Conservation (phyloP, 2,329 filamentous ascomycete genomes). For the Aureobasidium lini region DNA sequence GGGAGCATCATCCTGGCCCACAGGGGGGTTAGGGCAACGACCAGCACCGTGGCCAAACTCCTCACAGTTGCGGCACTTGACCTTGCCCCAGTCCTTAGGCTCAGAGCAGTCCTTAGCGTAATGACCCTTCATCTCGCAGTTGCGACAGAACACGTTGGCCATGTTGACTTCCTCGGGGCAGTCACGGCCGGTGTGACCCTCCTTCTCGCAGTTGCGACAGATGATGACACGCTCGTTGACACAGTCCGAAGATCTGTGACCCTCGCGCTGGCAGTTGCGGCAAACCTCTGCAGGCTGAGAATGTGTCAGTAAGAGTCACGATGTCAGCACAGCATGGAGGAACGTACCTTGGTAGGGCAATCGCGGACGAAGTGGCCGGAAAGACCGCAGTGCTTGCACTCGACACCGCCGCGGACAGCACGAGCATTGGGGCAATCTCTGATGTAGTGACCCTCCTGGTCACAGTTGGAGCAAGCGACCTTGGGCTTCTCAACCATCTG, state of each 20-base stretch:
- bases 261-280: constrained; percentile 29
- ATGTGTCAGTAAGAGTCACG: not conserved
- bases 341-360: constrained; percentile 22
- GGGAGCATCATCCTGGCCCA: constrained; percentile 17
- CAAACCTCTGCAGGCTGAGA: constrained; percentile 21
- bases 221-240: constrained; percentile 26
- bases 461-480: constrained; percentile 46
- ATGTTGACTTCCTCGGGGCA: constrained; percentile 48
- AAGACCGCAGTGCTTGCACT: constrained; percentile 27
- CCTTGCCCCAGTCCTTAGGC: constrained; percentile 45
- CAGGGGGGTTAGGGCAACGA: constrained; percentile 23
- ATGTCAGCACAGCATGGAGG: not conserved
- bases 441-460: constrained; percentile 33
- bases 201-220: constrained; percentile 24
- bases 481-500: constrained; percentile 28
- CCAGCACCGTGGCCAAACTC: constrained; percentile 22
- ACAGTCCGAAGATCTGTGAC: constrained; percentile 28
- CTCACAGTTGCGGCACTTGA: constrained; percentile 42
- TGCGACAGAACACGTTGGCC: constrained; percentile 26
- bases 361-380: constrained; percentile 29
- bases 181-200: constrained; percentile 48
- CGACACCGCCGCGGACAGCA: constrained; percentile 19
- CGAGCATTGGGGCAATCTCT: constrained; percentile 40
- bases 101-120: constrained; percentile 58
- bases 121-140: constrained; percentile 42